Percentiles rank a stretch among this genome's conserved stretches.
These are phyloP conservation scores for Arachnopeziza araneosa DNA, from an alignment of 2,329 filamentous ascomycete species.

Conservation along the genomic window DNA sequence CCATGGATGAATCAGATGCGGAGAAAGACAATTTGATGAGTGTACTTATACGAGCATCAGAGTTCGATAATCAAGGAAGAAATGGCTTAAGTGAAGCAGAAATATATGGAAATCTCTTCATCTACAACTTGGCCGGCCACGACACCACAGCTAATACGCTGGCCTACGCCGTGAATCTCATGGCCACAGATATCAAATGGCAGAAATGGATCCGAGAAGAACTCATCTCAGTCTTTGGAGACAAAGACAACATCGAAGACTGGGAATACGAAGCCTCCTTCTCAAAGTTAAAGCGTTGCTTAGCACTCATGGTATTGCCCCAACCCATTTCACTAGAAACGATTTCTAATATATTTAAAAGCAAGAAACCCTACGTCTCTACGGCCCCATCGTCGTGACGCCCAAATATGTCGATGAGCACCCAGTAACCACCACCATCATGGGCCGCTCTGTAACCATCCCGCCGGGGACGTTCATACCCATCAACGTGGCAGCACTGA, in stretches of 20 bases:
- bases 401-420: conserved; percentile 39
- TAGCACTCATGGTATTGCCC: conserved; percentile 31
- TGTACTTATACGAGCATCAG: conserved; percentile 27
- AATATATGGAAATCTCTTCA: conserved; percentile 30
- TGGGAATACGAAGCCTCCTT: conserved; percentile 35
- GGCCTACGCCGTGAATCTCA: conserved; percentile 20
- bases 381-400: conserved; percentile 48
- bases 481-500: conserved; percentile 9
- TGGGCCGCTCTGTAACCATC: conserved; percentile 6
- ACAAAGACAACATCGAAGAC: conserved; percentile 15
- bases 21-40: conserved; percentile 29
- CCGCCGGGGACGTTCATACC: conserved; percentile 23
- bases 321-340: neutral
- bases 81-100: conserved; percentile 31
- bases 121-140: conserved; percentile 29
- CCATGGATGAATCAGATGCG: conserved; percentile 19
- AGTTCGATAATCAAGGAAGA: conserved; percentile 17
- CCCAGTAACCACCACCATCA: conserved; percentile 10
- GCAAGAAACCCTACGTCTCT: conserved; percentile 46
- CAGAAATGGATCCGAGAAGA: conserved; percentile 23
- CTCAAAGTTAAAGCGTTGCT: conserved; percentile 37
- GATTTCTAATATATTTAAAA: neutral
- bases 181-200: conserved; percentile 18
- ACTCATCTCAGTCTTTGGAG: conserved; percentile 21
- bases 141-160: conserved; percentile 30